Conservation (phyloP, 768 basidiomycete species). For the Auricularia auricula-judae region DNA sequence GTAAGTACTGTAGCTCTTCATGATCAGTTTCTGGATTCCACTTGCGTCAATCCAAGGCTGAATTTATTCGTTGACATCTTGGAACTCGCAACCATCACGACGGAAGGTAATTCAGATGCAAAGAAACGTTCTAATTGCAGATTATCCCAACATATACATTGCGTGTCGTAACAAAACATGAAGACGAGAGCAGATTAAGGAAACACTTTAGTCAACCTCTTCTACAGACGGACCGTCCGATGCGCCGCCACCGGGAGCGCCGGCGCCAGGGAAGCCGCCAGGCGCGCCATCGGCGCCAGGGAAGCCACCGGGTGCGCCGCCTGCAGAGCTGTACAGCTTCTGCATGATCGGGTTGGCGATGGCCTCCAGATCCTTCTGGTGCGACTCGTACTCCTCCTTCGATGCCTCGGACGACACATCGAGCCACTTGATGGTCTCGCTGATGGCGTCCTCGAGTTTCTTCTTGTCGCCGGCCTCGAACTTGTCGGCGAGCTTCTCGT, state of each 20-base stretch:
- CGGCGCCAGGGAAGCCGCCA: conserved; percentile 39
- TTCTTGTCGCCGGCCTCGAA: conserved; percentile 79
- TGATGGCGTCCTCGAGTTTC: conserved; percentile 70
- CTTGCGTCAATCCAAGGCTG: too few relatives aligned
- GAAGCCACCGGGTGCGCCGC: conserved; percentile 33
- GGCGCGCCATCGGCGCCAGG: conserved; percentile 23
- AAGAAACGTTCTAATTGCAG: background rate
- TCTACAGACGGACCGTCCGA: conserved; percentile 87
- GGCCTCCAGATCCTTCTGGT: conserved; percentile 86
- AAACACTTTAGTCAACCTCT: conserved; percentile 41
- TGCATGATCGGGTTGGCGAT: conserved; percentile 67
- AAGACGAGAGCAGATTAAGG: background rate
- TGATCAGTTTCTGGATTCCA: too few relatives aligned
- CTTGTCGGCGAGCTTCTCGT: conserved; percentile 81
- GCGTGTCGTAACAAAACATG: background rate
- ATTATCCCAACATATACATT: background rate
- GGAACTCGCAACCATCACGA: too few relatives aligned
- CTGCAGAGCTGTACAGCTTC: conserved; percentile 53
- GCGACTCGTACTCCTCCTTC: conserved; percentile 87
- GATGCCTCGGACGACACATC: conserved; percentile 80
- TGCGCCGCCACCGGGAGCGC: conserved; percentile 52
- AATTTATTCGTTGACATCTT: too few relatives aligned
- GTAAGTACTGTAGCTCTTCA: too few relatives aligned
- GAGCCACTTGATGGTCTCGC: conserved; percentile 79
- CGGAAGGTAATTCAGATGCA: background rate